Evolutionary conservation across 2,329 filamentous ascomycete species (phyloP), one percentile per base, ranked within the genome.

Genomic region (Lecanoromycetidae sp.): DNA sequence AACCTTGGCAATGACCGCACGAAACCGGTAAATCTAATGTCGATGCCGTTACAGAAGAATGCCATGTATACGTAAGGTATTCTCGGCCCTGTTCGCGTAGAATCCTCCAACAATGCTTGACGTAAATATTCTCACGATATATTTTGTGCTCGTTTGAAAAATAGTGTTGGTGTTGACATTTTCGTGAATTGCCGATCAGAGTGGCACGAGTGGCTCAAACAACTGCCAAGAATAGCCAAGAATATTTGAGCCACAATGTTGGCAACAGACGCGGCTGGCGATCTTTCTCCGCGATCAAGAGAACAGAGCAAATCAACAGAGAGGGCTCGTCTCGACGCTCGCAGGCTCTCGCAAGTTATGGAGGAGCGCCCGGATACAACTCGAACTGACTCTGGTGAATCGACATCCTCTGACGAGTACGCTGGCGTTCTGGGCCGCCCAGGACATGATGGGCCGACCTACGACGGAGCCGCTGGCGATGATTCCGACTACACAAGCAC

Each of bases 341-440:
- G 22, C 23, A 36, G 38, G 8, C 45, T 47, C 26, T 27, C 37
- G 20, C 37, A 42, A 33, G 45, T 47, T 15, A 51, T 51, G 49
- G 49, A 51, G 66, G 67, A 70, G 58, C 61, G 62, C 48, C 58
- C 66, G 43, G 67, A 67, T 50, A 58, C 64, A 50, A 56, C 60
- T 26, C 62, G 59, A 35, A 57, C 61, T 50, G 66, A 68, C 49
- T 66, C 64, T 13, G 62, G 60, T 48, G 65, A 60, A 27, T 66
- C 63, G 27, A 68, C 35, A 7, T 51, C 46, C 10, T 55, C 53
- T 4, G 53, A 55, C n/a, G 53, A 53, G 10, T 50, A 36, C 25
- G 26, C 49, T 5, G 30, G 39, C 45, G 55, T 60, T 41, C 62
- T 62, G 19, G 33, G 15, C 46, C 57, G 61, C 37, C 48, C 42